Evolutionary conservation across 768 basidiomycete genomes (phyloP), one percentile per base, ranked within the genome.

Genomic region (Boletus rex-veris): DNA sequence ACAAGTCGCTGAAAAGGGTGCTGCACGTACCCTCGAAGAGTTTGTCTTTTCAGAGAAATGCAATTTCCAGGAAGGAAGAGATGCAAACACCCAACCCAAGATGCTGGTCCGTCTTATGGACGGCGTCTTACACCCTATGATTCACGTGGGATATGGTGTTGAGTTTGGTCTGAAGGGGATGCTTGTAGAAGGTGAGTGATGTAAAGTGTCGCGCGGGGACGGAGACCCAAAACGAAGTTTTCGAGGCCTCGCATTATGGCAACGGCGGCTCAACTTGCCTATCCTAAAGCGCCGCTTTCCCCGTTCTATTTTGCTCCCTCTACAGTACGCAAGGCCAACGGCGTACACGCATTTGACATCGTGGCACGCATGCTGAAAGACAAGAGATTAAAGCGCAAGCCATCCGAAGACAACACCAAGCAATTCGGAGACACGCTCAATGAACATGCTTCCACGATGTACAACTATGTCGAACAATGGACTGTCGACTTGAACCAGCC

Each of bases 101-200:
- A 82, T 88, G 80, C 64, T 87, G 7, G 72, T 68, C 48, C 78
- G 84, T 16, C 73, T 82, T 24, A 54, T n/a, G 69, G 74, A 1
- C 33, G 81, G 78, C 0, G 58, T 88, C 19, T 7, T 87, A 3
- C 88, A 89, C 58, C 77, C 86, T 0, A 44, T 86, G 50, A 87
- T 88, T 43, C 83, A 87, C 59, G 58, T 71, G 9, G 85, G 83
- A 3, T 78, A 81, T 58, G 86, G 85, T 0, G 54, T 74, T 3
- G 88, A 88, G 65, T 87, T 88, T 54, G 77, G 77, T 8, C 46
- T 88, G 35, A 80, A 77, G 11, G 87, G 85, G 0, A 73, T 86
- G 64, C 60, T 83, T 1, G 79, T 77, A 3, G 86, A 88, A 75
- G 88, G 86, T 83, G 14, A 6, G 53, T 33, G 31, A 7, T 16